phyloP scores from a whole-genome alignment of 176 grass and related monocot species.

The Rhipidocladum racemiflorum region DNA sequence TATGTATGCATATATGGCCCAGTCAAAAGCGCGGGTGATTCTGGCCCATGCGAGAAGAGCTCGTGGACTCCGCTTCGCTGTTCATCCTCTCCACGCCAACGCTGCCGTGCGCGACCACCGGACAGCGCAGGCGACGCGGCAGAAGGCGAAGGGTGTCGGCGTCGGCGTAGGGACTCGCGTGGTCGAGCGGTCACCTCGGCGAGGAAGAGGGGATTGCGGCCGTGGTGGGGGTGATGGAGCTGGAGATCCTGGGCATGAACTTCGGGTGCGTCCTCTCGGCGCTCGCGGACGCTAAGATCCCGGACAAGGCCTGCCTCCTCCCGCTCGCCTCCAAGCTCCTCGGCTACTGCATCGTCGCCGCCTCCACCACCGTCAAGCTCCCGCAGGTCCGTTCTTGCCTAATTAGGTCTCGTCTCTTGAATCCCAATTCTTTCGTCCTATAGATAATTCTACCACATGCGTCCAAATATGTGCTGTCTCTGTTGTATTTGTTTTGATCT shows the following conservation, averaged over 20 bases:
- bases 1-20: neutral
- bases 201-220: constrained; percentile 34
- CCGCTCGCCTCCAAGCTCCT: constrained; percentile 90
- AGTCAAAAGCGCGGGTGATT: neutral
- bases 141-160: neutral
- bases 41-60: neutral
- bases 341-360: constrained; percentile 87
- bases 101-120: neutral
- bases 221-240: constrained; percentile 52
- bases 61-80: neutral
- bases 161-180: neutral
- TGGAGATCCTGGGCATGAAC: constrained; percentile 92
- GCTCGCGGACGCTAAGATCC: constrained; percentile 57
- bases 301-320: constrained; percentile 75
- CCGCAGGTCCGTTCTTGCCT: constrained; percentile 58
- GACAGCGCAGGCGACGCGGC: neutral
- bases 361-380: constrained; percentile 95
- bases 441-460: neutral
- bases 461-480: neutral
- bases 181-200: neutral
- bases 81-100: neutral
- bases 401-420: neutral
- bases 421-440: neutral
- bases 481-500: constrained; percentile 5
- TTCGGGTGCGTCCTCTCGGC: constrained; percentile 72